Evolutionary conservation across 108 stramenopile species (phyloP), one percentile per base, ranked within the genome.

Genomic region (Cafeteria roenbergensis): DNA sequence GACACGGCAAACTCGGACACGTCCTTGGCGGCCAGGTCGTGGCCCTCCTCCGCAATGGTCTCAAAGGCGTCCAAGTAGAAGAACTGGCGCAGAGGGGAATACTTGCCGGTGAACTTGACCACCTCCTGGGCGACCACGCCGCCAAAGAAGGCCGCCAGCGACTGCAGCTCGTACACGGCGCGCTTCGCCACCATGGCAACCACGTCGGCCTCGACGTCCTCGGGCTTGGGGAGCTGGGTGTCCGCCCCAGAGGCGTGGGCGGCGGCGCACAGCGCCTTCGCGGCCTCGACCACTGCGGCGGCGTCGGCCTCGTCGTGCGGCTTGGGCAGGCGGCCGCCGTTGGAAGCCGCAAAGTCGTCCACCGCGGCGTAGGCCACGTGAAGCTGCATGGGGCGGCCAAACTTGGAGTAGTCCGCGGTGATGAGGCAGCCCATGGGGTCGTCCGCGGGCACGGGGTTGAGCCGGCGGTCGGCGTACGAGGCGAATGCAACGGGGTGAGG

Each of bases 101-200:
- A 90, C 70, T 88, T 88, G 21, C 89, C 89, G 21, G 84, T 82
- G 26, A 76, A 69, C 72, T 90, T 90, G 60, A 90, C 87, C 3
- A 88, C 85, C 65, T 90, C 89, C 73, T 90, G 89, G 3, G 89
- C 89, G 34, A 83, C 84, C 0, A 87, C 86, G 36, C 89, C 89
- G 25, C 89, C 89, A 55, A 87, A 73, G 71, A 87, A 88, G 9
- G 84, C 84, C 50, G 82, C 77, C 59, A 88, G 70, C 8, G 86
- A 85, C 64, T 86, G 82, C 42, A 85, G 63, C 58, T 84, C 82
- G 1, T 75, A 76, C 0, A 63, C 66, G 65, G 84, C 83, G 50
- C 78, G 72, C 35, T 72, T 70, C 26, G 86, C 83, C 65, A 82
- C 79, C 36, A 68, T 70, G 28, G 53, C 52, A 34, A 88, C 65